Percentiles rank a stretch among this genome's conserved stretches.
Evolutionary conservation across 2,329 filamentous ascomycete genomes (phyloP).

Genomic region (Teratosphaeria epicoccoides): DNA sequence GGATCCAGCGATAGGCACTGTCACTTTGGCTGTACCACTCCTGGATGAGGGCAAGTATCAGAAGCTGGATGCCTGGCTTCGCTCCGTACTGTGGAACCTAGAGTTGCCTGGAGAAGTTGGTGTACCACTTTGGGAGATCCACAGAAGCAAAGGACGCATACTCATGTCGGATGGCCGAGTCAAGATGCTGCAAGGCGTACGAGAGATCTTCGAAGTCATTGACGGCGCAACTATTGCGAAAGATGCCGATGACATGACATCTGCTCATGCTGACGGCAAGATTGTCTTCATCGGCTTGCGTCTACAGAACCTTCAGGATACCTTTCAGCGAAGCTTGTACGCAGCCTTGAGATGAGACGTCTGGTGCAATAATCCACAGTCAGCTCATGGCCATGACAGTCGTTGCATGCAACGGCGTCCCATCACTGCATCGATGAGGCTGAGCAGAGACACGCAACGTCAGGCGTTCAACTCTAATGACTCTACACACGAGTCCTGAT

Average conservation of each 20-base stretch:
- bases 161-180: conserved; percentile 52
- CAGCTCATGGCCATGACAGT: too few species aligned
- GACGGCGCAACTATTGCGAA: conserved; percentile 35
- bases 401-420: too few species aligned
- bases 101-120: conserved; percentile 8
- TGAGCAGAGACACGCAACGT: too few species aligned
- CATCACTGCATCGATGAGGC: too few species aligned
- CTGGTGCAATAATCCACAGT: too few species aligned
- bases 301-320: background rate
- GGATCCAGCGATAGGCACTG: conserved; percentile 79
- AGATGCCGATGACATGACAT: background rate
- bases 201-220: conserved; percentile 86
- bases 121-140: conserved; percentile 57
- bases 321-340: background rate
- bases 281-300: conserved; percentile 25
- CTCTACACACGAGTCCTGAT: too few species aligned
- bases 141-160: conserved; percentile 76
- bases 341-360: background rate
- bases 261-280: conserved; percentile 13
- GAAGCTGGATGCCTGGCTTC: conserved; percentile 68
- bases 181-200: conserved; percentile 80
- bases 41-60: conserved; percentile 49
- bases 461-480: too few species aligned
- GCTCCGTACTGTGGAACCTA: conserved; percentile 70
- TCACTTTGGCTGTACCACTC: conserved; percentile 56